Evolutionary conservation across 129 eudicot genomes (phyloP), one percentile per base, ranked within the genome.

Genomic region (Arctium lappa): DNA sequence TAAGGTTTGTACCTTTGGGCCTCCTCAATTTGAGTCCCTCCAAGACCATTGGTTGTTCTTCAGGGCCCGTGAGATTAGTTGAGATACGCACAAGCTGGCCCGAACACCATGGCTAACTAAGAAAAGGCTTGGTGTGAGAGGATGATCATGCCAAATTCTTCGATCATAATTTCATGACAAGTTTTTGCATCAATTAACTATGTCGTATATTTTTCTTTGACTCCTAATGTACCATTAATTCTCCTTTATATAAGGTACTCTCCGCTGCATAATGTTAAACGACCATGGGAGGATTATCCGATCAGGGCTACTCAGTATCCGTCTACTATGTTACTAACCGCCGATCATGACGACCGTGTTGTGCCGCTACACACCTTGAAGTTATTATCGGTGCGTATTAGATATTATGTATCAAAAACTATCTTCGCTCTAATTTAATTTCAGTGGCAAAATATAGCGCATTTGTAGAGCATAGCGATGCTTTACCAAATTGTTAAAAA

Each of bases 341-440:
- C 99, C 30, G 98, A 95, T 88, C 98, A 95, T 56, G 99, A 95
- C 77, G 99, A 93, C 22, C 93, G 99, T 8, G 99, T 95, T 46
- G 99, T 95, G 82, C 99, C 98, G 60, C 82, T 95, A 72, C 99
- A 95, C 87, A 88, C 99, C 7, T 80, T 95, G 60, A 95, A 95
- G 77, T 83, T 91, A 37, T 73, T 93, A 72, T 97, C 98, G 80
- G 99, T 95, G 34, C 13, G 93, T 84, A n/a, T 75, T 29, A 40
- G 13, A 69, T 76, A 60, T 44, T 2, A 15, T 69, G 13, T 9
- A 8, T 8, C 15, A 0, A 44, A 62, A 16, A 29, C 10, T 12
- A 4, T 33, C 3, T 33, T 33, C 36, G 36, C 36, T 33, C 3
- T 33, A 33, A 2, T 33, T 33, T 33, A 33, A 33, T 33, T 33